Percentiles rank a stretch among this genome's conserved stretches.
Evolutionary conservation across 192 early-diverging fungal species (phyloP).

Genomic region (Geranomyces variabilis): DNA sequence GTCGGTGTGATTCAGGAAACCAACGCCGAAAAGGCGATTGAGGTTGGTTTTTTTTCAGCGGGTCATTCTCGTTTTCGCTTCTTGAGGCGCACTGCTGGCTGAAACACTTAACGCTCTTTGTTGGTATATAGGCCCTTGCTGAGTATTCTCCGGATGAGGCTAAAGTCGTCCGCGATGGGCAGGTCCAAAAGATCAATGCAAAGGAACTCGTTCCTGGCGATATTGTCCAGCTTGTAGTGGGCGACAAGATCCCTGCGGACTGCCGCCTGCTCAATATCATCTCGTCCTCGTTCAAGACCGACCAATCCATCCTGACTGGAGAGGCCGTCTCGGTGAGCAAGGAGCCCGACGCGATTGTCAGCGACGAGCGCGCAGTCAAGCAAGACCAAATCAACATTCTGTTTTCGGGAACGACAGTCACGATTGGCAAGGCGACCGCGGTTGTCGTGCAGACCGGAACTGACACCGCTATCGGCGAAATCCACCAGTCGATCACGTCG

Average conservation of each 20-base stretch:
- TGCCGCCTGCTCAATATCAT: constrained; percentile 78
- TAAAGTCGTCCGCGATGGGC: constrained; percentile 72
- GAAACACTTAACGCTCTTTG: neutral
- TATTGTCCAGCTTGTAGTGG: constrained; percentile 65
- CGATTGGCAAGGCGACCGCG: constrained; percentile 72
- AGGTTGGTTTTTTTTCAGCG: constrained; percentile 60
- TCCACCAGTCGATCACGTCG: constrained; percentile 32
- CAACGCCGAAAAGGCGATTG: constrained; percentile 96
- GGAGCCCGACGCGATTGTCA: constrained; percentile 63
- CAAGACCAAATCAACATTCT: constrained; percentile 83
- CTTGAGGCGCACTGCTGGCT: neutral
- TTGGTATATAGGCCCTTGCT: constrained; percentile 72
- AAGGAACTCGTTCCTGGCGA: constrained; percentile 76
- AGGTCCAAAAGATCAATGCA: constrained; percentile 51
- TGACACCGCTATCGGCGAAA: constrained; percentile 19
- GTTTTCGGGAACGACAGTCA: constrained; percentile 73
- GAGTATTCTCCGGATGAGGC: constrained; percentile 91
- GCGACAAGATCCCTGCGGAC: constrained; percentile 81
- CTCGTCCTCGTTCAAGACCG: constrained; percentile 66
- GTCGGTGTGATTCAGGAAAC: constrained; percentile 97
- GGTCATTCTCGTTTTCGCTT: neutral
- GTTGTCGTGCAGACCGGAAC: constrained; percentile 70
- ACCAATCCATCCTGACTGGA: constrained; percentile 80
- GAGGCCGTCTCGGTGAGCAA: constrained; percentile 83
- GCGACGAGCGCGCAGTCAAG: constrained; percentile 69